These are phyloP conservation scores for Rhynchosporium agropyri DNA, from an alignment of 2,329 filamentous ascomycete genomes.

Conservation along the genomic window DNA sequence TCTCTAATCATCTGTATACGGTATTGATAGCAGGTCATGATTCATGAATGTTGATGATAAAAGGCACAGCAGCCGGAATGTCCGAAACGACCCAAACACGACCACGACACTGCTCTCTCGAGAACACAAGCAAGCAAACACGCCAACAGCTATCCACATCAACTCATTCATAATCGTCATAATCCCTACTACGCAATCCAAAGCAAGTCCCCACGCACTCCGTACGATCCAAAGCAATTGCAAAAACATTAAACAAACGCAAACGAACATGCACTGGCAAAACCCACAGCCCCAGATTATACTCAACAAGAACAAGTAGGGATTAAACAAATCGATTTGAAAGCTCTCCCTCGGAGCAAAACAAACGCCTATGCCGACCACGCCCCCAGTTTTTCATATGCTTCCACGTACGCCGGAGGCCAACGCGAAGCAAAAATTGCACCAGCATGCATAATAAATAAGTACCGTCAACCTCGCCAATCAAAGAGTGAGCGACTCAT, in stretches of 20 bases:
- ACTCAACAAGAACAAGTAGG: conserved; percentile 22
- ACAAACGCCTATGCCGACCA: conserved; percentile 24
- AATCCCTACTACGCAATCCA: conserved; percentile 5
- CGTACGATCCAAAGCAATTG: conserved; percentile 20
- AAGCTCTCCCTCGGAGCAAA: conserved; percentile 3
- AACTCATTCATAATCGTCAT: conserved; percentile 23
- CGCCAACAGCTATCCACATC: conserved; percentile 24
- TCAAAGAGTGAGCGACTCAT: conserved; percentile 19
- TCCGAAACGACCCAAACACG: conserved; percentile 7
- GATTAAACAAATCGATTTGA: conserved; percentile 18
- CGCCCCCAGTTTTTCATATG: conserved; percentile 25
- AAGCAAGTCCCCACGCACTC: conserved; percentile 24
- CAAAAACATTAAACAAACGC: conserved; percentile 17
- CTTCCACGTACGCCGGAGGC: conserved; percentile 30
- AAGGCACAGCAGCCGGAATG: conserved; percentile 7
- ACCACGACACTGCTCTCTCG: conserved; percentile 3
- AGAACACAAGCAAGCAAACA: conserved; percentile 19
- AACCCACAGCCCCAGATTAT: conserved; percentile 17
- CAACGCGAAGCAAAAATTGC: conserved; percentile 36
- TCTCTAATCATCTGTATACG: conserved; percentile 19
- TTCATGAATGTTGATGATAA: conserved; percentile 21
- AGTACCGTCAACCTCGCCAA: conserved; percentile 13
- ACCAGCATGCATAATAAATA: conserved; percentile 26
- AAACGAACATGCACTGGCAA: conserved; percentile 9
- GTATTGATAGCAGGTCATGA: conserved; percentile 20